These are phyloP conservation scores for Coemansia sp. DNA, from an alignment of 192 early-diverging fungal genomes.

Conservation along the genomic window DNA sequence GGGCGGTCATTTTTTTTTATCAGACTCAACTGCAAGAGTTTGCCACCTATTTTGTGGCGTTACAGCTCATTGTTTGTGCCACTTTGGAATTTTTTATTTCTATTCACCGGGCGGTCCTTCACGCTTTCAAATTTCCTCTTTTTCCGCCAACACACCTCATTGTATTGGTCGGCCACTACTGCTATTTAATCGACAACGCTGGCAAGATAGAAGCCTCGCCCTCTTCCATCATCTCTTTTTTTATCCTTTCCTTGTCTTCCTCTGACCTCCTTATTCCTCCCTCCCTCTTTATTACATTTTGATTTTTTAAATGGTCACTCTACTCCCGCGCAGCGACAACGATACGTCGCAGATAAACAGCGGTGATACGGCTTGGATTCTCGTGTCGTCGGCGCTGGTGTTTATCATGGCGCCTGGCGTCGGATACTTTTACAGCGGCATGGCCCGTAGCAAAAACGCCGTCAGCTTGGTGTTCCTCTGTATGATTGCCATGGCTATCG, in stretches of 20 bases:
- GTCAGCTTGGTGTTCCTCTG: constrained; percentile 87
- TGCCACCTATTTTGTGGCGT: background rate
- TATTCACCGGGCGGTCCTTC: background rate
- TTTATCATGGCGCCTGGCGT: constrained; percentile 96
- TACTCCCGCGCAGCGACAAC: constrained; percentile 20
- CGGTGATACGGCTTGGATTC: constrained; percentile 71
- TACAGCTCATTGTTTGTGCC: constrained; percentile 4
- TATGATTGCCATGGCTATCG: constrained; percentile 80
- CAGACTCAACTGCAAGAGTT: background rate
- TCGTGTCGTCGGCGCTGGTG: constrained; percentile 75
- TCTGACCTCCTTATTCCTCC: background rate
- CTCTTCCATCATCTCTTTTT: background rate
- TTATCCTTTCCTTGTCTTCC: background rate
- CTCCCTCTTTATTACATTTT: background rate
- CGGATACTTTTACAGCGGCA: constrained; percentile 95
- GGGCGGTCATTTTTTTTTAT: background rate
- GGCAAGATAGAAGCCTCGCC: constrained; percentile 7
- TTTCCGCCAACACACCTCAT: background rate
- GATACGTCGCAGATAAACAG: constrained; percentile 43
- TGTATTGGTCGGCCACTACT: background rate
- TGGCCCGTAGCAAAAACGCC: constrained; percentile 91
- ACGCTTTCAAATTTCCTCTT: background rate
- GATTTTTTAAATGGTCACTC: constrained; percentile 11
- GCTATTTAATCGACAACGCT: background rate
- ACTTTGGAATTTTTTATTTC: constrained; percentile 1